Percentiles rank a stretch among this genome's conserved stretches.
Conservation (phyloP, 2,329 filamentous ascomycete genomes). For the Neofusicoccum umdonicola region DNA sequence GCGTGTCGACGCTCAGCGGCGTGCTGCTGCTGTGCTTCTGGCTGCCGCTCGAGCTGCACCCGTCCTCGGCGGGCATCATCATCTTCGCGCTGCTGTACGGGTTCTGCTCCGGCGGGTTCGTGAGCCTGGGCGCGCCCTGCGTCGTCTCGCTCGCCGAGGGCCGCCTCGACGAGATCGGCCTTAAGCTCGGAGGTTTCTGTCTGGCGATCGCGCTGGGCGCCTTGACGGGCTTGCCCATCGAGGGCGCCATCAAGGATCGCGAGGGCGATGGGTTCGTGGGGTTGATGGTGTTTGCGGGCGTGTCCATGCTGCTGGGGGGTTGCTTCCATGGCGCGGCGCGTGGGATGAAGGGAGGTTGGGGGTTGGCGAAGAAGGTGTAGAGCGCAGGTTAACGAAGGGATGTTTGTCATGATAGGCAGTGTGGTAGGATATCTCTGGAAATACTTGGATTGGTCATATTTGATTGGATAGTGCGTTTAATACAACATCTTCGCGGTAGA, state of each 20-base stretch:
- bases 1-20: slow-evolving; percentile 46
- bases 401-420: too few species aligned
- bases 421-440: too few species aligned
- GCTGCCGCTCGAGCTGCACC: slow-evolving; percentile 40
- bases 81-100: slow-evolving; percentile 46
- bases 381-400: too few species aligned
- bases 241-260: slow-evolving; percentile 14
- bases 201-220: slow-evolving; percentile 14
- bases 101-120: slow-evolving; percentile 49
- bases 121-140: slow-evolving; percentile 37
- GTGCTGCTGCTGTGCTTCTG: slow-evolving; percentile 48
- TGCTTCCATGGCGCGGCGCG: neutral
- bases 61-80: slow-evolving; percentile 34
- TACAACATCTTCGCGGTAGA: too few species aligned
- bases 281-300: slow-evolving; percentile 9
- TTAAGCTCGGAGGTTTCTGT: slow-evolving; percentile 16
- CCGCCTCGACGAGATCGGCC: slow-evolving; percentile 11
- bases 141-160: slow-evolving; percentile 12
- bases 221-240: too few species aligned
- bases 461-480: too few species aligned
- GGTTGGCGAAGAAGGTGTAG: neutral
- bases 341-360: neutral
- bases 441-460: too few species aligned
- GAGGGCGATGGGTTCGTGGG: neutral
- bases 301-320: neutral